These are phyloP conservation scores for Silybum marianum DNA, from an alignment of 129 eudicot species.

Conservation along the genomic window DNA sequence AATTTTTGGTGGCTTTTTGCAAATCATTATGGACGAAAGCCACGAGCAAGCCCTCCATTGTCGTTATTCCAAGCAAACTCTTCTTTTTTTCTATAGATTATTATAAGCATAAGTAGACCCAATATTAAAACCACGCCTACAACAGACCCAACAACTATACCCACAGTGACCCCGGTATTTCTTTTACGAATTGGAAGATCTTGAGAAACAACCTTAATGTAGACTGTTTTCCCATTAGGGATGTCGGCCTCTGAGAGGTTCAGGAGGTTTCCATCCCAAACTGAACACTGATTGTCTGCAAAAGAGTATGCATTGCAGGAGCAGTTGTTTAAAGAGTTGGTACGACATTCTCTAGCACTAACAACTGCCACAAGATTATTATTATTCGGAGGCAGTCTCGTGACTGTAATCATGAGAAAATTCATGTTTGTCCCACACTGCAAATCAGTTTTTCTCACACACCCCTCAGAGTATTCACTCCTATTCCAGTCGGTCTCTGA, in stretches of 20 bases:
- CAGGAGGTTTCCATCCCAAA: slow-evolving; percentile 56
- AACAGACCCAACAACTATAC: slow-evolving; percentile 38
- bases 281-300: slow-evolving; percentile 33
- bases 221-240: slow-evolving; percentile 40
- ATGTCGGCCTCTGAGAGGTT: slow-evolving; percentile 46
- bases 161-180: slow-evolving; percentile 24
- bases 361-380: slow-evolving; percentile 24
- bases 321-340: slow-evolving; percentile 46
- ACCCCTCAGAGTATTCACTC: slow-evolving; percentile 31
- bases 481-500: slow-evolving; percentile 19
- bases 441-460: slow-evolving; percentile 24
- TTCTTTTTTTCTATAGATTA: slow-evolving; percentile 21
- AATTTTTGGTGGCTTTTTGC: slow-evolving; percentile 57
- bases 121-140: slow-evolving; percentile 26
- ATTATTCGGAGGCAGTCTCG: background rate
- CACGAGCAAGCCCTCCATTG: slow-evolving; percentile 49
- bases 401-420: slow-evolving; percentile 29
- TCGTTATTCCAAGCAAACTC: slow-evolving; percentile 4
- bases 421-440: slow-evolving; percentile 36
- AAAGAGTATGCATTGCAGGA: slow-evolving; percentile 69
- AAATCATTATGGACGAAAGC: slow-evolving; percentile 54
- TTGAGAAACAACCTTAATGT: slow-evolving; percentile 55
- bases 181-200: slow-evolving; percentile 36
- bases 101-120: slow-evolving; percentile 20
- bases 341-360: slow-evolving; percentile 41